Evolutionary conservation across 352 stramenopile species (phyloP).

Genomic region (Phytophthora constricta): DNA sequence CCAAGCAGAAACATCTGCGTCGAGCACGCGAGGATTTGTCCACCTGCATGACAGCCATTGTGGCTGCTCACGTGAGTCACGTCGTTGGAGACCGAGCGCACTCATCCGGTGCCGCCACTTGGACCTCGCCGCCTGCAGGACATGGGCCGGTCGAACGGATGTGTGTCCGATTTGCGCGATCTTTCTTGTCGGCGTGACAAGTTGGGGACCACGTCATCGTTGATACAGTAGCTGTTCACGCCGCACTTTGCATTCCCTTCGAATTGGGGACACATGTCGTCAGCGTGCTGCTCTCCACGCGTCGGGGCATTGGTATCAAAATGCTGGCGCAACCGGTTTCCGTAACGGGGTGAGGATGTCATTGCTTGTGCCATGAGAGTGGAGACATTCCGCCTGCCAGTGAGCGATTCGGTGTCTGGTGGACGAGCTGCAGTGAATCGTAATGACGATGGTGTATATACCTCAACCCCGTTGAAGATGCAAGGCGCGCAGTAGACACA

Average conservation of each 20-base stretch:
- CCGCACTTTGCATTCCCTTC: constrained; percentile 14
- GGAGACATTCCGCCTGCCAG: no score
- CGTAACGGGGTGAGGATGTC: no score
- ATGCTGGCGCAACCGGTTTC: no score
- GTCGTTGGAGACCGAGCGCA: constrained; percentile 8
- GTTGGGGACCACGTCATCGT: neutral
- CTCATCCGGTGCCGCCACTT: constrained; percentile 11
- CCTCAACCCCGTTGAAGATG: no score
- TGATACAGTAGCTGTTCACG: neutral
- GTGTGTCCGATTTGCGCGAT: constrained; percentile 24
- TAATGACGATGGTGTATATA: no score
- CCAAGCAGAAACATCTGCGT: constrained; percentile 15
- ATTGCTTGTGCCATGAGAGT: no score
- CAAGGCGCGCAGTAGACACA: no score
- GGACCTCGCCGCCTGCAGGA: constrained; percentile 9
- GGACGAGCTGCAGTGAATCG: no score
- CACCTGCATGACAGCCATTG: neutral
- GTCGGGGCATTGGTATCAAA: no score
- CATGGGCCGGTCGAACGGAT: constrained; percentile 26
- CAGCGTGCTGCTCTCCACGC: no score
- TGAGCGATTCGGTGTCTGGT: no score
- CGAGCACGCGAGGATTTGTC: constrained; percentile 18
- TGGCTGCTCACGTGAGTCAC: no score
- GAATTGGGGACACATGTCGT: neutral
- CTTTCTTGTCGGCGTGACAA: constrained; percentile 12